These are phyloP conservation scores for Lactarius tabidus DNA, from an alignment of 768 basidiomycete genomes.

Conservation along the genomic window DNA sequence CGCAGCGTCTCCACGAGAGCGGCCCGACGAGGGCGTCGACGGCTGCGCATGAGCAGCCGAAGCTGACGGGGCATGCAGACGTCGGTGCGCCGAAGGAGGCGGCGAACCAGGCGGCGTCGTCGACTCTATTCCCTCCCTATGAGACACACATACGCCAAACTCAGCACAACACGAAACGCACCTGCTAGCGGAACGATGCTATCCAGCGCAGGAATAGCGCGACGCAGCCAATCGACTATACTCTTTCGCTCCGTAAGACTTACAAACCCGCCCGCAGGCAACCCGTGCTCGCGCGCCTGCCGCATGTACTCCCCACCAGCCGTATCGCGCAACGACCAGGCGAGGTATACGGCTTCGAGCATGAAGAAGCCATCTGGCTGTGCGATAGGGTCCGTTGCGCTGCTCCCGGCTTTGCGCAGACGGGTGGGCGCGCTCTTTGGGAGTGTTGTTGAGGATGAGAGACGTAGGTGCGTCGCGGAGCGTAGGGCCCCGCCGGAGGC, in stretches of 20 bases:
- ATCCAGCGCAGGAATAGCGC: slow-evolving; percentile 47
- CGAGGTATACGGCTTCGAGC: slow-evolving; percentile 78
- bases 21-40: slow-evolving; percentile 21
- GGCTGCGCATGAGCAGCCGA: slow-evolving; percentile 27
- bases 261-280: slow-evolving; percentile 66
- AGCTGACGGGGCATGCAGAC: slow-evolving; percentile 9
- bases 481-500: slow-evolving; percentile 46
- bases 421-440: slow-evolving; percentile 75
- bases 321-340: slow-evolving; percentile 72
- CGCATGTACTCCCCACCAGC: slow-evolving; percentile 86
- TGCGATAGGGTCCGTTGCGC: slow-evolving; percentile 37
- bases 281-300: slow-evolving; percentile 69
- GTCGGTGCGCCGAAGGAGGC: slow-evolving; percentile 27
- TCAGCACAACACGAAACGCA: slow-evolving; percentile 31
- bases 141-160: background rate
- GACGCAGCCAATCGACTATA: slow-evolving; percentile 83
- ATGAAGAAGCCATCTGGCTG: slow-evolving; percentile 63
- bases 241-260: slow-evolving; percentile 83
- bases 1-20: slow-evolving; percentile 22
- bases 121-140: slow-evolving; percentile 34
- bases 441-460: slow-evolving; percentile 50
- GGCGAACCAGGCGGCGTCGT: slow-evolving; percentile 62
- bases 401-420: slow-evolving; percentile 60
- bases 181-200: slow-evolving; percentile 46
- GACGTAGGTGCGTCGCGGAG: slow-evolving; percentile 60